A percentile compares a stretch with the other conserved stretches of the same genome.
phyloP scores from a whole-genome alignment of 495 filamentous ascomycete species.

The Aspergillus baeticus region DNA sequence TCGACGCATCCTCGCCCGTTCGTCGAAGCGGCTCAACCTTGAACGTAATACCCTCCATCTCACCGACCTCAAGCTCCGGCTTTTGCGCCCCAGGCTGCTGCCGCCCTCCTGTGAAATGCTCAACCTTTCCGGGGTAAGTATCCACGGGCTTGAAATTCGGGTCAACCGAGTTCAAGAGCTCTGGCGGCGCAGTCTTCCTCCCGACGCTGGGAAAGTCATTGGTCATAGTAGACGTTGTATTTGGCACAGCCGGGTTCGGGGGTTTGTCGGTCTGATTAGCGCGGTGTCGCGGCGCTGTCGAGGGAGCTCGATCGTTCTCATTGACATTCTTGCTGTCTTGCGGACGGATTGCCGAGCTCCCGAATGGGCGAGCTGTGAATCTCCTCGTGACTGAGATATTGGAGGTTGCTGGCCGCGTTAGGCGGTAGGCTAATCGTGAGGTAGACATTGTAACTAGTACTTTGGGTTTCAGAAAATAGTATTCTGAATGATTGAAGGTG shows the following conservation, averaged over 20 bases:
- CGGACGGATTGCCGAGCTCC: constrained; percentile 34
- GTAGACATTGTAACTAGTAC: constrained; percentile 36
- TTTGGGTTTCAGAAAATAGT: neutral
- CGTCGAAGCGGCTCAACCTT: constrained; percentile 85
- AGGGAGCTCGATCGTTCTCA: constrained; percentile 15
- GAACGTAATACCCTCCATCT: constrained; percentile 86
- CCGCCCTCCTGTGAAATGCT: constrained; percentile 61
- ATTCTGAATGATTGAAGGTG: neutral
- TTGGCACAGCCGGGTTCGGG: constrained; percentile 61
- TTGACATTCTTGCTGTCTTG: constrained; percentile 23
- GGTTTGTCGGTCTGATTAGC: constrained; percentile 54
- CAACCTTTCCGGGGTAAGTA: constrained; percentile 56
- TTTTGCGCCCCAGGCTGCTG: constrained; percentile 50
- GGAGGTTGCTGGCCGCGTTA: constrained; percentile 29
- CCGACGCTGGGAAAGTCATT: constrained; percentile 63
- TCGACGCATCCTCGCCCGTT: constrained; percentile 73
- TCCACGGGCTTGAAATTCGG: constrained; percentile 57
- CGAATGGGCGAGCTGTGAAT: constrained; percentile 33
- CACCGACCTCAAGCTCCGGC: constrained; percentile 82
- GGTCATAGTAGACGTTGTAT: constrained; percentile 62
- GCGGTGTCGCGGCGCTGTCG: constrained; percentile 47
- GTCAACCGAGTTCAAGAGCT: constrained; percentile 48
- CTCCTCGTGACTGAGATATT: constrained; percentile 21
- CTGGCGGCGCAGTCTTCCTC: constrained; percentile 55
- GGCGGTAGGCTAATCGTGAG: constrained; percentile 32